These are phyloP conservation scores for Fusarium bulbicola DNA, from an alignment of 2,329 filamentous ascomycete genomes.

Conservation along the genomic window DNA sequence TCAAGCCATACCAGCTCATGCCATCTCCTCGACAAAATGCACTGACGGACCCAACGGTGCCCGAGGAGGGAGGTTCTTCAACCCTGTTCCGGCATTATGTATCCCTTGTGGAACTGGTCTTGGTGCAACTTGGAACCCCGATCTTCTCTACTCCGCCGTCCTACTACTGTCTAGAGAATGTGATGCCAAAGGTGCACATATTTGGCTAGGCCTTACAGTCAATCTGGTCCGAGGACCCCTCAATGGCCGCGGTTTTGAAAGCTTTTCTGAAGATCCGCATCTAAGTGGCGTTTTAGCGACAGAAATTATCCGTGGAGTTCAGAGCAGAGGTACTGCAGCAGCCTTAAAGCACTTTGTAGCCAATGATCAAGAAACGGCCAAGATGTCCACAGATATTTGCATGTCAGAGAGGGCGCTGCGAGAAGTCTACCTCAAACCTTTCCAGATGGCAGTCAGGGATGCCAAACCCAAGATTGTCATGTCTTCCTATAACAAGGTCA, in stretches of 20 bases:
- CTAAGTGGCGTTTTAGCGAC: slow-evolving; percentile 38
- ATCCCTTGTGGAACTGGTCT: slow-evolving; percentile 42
- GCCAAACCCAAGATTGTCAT: slow-evolving; percentile 65
- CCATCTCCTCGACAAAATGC: slow-evolving; percentile 3
- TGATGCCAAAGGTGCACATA: slow-evolving; percentile 61
- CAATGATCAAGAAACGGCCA: slow-evolving; percentile 61
- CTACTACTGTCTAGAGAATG: slow-evolving; percentile 25
- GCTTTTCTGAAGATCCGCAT: slow-evolving; percentile 64
- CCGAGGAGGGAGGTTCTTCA: slow-evolving; percentile 22
- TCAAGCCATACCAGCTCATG: neutral
- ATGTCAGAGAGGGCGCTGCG: slow-evolving; percentile 64
- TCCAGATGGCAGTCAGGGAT: slow-evolving; percentile 67
- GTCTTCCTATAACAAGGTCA: slow-evolving; percentile 64
- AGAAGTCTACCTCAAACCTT: slow-evolving; percentile 71
- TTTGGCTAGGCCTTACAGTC: slow-evolving; percentile 69
- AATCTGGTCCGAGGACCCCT: slow-evolving; percentile 70
- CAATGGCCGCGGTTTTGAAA: slow-evolving; percentile 71
- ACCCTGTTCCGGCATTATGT: slow-evolving; percentile 22
- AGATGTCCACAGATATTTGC: slow-evolving; percentile 57
- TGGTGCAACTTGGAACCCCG: slow-evolving; percentile 50
- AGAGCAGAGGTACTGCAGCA: slow-evolving; percentile 44
- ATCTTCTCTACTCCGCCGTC: slow-evolving; percentile 20
- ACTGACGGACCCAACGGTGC: slow-evolving; percentile 31
- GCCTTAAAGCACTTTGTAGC: slow-evolving; percentile 49
- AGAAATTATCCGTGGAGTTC: slow-evolving; percentile 46